Evolutionary conservation across 129 eudicot genomes (phyloP).

Genomic region (Kitagawia praeruptora): DNA sequence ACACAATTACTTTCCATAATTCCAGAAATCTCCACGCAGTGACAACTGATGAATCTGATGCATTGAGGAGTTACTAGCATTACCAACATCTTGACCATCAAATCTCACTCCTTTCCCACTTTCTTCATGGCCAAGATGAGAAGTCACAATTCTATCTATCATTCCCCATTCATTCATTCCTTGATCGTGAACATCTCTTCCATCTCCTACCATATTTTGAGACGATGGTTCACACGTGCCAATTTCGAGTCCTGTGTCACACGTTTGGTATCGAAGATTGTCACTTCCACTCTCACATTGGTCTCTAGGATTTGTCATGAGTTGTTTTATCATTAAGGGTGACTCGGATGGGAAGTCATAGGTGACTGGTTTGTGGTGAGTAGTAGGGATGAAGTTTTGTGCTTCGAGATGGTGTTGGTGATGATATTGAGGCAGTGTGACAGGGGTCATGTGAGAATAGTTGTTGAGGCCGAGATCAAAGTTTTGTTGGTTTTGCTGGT

Average conservation of each 20-base stretch:
- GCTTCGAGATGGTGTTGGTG: constrained; percentile 26
- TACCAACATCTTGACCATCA: constrained; percentile 21
- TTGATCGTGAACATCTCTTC: constrained; percentile 23
- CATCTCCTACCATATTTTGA: constrained; percentile 19
- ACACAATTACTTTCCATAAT: background rate
- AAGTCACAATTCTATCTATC: constrained; percentile 36
- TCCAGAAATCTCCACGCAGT: constrained; percentile 63
- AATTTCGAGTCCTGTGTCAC: constrained; percentile 38
- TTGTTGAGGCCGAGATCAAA: constrained; percentile 42
- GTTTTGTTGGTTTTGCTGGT: constrained; percentile 37
- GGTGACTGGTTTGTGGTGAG: background rate
- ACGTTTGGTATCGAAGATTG: constrained; percentile 28
- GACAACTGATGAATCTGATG: constrained; percentile 55
- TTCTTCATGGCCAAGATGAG: constrained; percentile 26
- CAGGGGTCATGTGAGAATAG: constrained; percentile 37
- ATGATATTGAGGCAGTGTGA: constrained; percentile 21
- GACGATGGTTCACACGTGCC: constrained; percentile 28
- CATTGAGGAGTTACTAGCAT: constrained; percentile 25
- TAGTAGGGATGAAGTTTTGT: constrained; percentile 25
- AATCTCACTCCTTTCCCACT: constrained; percentile 24
- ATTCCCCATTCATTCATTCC: constrained; percentile 54
- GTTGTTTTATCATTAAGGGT: constrained; percentile 41
- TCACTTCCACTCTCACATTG: constrained; percentile 47
- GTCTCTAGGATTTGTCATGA: constrained; percentile 54
- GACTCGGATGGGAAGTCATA: constrained; percentile 13